Base-by-base conservation (phyloP, 2,329 filamentous ascomycete species). In the Aspergillus costaricaensis region DNA sequence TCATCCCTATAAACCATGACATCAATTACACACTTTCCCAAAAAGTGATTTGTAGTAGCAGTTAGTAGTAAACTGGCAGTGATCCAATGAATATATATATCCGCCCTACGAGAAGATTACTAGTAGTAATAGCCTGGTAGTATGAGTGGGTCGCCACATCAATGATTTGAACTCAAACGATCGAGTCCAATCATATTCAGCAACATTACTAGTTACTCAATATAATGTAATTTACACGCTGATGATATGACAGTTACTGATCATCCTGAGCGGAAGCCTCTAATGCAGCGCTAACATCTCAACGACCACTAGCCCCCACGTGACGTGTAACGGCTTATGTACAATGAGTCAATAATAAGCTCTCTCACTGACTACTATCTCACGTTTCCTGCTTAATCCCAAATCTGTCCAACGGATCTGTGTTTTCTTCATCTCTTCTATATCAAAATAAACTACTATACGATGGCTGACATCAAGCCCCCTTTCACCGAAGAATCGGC, bases 401-500 rank as follows among this genome's bases (percentile, higher is more conserved):
- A 19, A 19, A 10, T 10, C 21, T 44, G 41, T 27, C 52, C 9
- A 48, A 49, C 36, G 7, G 14, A 57, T 3, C 25, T 12, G 12
- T 15, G 8, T 19, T 17, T 32, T 8, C 17, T 27, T 4, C 38
- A 21, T 7, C 4, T 1, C 38, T 23, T 10, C 8, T 15, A n/a
- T 17, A 15, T 23, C 10, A 27, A 27, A 32, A 9, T 2, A 12
- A 10, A 54, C 15, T 25, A 44, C 12, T 10, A 44, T 2, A 44
- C 10, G 1, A 80, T 80, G 77, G 76, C 77, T 3, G 70, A 74
- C 55, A 64, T 78, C 36, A 77, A 73, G 52, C 91, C 92, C 4
- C 91, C 91, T 0, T 96, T 92, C 73, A 94, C 86, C 4, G 80
- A 84, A 23, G 88, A 91, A 71, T 88, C 87, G 1, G 92, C 92